These are phyloP conservation scores for Vitis rotundifolia DNA, from an alignment of 164 flowering plant species.

Conservation along the genomic window DNA sequence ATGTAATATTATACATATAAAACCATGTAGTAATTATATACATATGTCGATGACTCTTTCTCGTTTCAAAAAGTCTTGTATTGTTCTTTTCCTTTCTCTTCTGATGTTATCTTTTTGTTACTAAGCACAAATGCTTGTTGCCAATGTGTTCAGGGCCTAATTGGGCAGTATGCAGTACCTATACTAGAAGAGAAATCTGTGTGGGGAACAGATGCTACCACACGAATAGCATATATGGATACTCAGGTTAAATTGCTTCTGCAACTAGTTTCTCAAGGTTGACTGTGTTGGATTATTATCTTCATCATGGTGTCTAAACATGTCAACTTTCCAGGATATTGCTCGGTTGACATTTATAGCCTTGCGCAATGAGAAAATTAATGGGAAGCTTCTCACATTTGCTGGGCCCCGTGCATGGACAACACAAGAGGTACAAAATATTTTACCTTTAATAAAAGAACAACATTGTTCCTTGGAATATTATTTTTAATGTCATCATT, in stretches of 20 bases:
- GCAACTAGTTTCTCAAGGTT: background rate
- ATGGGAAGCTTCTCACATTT: slow-evolving; percentile 84
- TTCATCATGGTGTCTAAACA: background rate
- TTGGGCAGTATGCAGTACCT: slow-evolving; percentile 98
- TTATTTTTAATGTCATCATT: too few relatives aligned
- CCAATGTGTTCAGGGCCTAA: slow-evolving; percentile 62
- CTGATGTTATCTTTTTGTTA: too few relatives aligned
- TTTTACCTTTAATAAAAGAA: background rate
- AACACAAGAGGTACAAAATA: slow-evolving; percentile 81
- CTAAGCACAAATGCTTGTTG: slow-evolving; percentile 5
- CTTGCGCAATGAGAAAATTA: slow-evolving; percentile 76
- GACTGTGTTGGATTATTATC: background rate
- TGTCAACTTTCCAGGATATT: slow-evolving; percentile 60
- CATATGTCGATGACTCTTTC: background rate
- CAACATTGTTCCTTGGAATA: background rate
- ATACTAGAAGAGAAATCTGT: slow-evolving; percentile 96
- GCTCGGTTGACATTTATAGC: slow-evolving; percentile 92
- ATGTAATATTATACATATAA: too few relatives aligned
- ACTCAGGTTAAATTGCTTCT: slow-evolving; percentile 63
- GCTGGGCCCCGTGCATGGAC: slow-evolving; percentile 99
- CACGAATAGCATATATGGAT: slow-evolving; percentile 98
- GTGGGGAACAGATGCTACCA: slow-evolving; percentile 99
- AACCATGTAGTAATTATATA: too few relatives aligned
- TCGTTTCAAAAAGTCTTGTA: too few relatives aligned
- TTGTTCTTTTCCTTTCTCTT: too few relatives aligned